Conservation (phyloP, 1,284 basidiomycete genomes). For the Marasmius oreades region DNA sequence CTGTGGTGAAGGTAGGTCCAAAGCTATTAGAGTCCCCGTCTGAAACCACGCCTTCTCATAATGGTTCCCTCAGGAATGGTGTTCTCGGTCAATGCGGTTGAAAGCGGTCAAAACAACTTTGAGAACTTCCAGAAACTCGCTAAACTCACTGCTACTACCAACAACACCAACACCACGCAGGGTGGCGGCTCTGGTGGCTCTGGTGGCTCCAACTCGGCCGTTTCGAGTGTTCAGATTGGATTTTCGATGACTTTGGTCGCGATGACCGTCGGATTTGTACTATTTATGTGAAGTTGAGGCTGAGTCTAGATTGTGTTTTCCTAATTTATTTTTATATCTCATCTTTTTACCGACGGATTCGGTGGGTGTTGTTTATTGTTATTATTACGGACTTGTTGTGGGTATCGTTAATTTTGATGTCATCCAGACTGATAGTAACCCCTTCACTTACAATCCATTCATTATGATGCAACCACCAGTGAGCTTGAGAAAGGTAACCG, state of each 20-base stretch:
- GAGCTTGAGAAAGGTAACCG: too few species aligned
- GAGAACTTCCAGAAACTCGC: conserved; percentile 37
- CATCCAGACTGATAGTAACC: too few species aligned
- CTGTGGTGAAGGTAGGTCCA: conserved; percentile 24
- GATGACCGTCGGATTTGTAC: neutral
- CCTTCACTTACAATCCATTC: too few species aligned
- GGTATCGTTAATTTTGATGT: too few species aligned
- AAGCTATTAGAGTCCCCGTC: neutral
- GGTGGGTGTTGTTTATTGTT: too few species aligned
- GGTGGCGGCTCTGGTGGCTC: neutral
- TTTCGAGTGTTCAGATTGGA: neutral
- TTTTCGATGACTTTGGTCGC: neutral
- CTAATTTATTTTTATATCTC: too few species aligned
- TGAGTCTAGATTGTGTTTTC: too few species aligned
- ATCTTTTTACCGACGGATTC: too few species aligned
- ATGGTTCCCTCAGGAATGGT: conserved; percentile 12
- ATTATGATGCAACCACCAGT: too few species aligned
- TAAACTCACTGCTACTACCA: conserved; percentile 14
- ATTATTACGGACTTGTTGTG: too few species aligned
- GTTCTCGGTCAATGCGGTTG: conserved; percentile 42
- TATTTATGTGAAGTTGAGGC: neutral
- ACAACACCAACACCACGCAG: neutral
- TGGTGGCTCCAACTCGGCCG: conserved; percentile 1
- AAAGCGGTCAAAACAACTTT: conserved; percentile 42
- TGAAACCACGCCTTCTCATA: neutral